A percentile compares a stretch with the other conserved stretches of the same genome.
These are phyloP conservation scores for Magnaporthales sp. DNA, from an alignment of 2,329 filamentous ascomycete species.

Conservation along the genomic window DNA sequence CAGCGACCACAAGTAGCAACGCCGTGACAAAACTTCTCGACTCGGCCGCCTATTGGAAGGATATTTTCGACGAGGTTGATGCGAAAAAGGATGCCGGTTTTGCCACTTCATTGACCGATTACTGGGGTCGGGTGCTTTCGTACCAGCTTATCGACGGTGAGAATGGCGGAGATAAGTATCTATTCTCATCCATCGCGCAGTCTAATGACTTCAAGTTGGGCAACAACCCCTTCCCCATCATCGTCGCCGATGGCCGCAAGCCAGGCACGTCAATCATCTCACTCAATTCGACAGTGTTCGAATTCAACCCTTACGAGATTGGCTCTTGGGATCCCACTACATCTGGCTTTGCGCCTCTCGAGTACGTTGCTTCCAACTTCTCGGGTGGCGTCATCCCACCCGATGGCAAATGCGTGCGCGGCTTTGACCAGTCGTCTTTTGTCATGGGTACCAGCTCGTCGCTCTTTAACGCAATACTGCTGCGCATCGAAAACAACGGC, in stretches of 20 bases:
- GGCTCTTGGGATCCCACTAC: conserved; percentile 54
- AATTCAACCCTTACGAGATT: conserved; percentile 59
- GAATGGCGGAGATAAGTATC: conserved; percentile 66
- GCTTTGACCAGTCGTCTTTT: conserved; percentile 76
- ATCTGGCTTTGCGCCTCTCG: conserved; percentile 48
- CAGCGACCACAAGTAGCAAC: conserved; percentile 7
- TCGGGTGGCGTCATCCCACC: conserved; percentile 43
- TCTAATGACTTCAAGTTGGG: conserved; percentile 31
- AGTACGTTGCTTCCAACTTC: conserved; percentile 53
- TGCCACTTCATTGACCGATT: conserved; percentile 71
- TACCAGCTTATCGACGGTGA: conserved; percentile 76
- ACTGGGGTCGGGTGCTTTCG: conserved; percentile 79
- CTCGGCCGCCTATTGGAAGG: conserved; percentile 45
- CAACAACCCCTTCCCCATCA: conserved; percentile 37
- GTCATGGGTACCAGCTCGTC: conserved; percentile 81
- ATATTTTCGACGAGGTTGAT: conserved; percentile 47
- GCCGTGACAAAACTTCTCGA: conserved; percentile 15
- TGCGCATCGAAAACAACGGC: conserved; percentile 43
- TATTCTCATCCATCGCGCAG: conserved; percentile 62
- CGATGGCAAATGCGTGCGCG: conserved; percentile 55
- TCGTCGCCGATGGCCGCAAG: conserved; percentile 38
- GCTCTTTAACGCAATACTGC: conserved; percentile 72
- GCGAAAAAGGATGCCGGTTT: conserved; percentile 56
- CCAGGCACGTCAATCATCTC: conserved; percentile 33
- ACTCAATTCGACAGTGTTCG: conserved; percentile 53